Evolutionary conservation across 2,329 filamentous ascomycete genomes (phyloP).

Genomic region (Keithomyces neogunnii): DNA sequence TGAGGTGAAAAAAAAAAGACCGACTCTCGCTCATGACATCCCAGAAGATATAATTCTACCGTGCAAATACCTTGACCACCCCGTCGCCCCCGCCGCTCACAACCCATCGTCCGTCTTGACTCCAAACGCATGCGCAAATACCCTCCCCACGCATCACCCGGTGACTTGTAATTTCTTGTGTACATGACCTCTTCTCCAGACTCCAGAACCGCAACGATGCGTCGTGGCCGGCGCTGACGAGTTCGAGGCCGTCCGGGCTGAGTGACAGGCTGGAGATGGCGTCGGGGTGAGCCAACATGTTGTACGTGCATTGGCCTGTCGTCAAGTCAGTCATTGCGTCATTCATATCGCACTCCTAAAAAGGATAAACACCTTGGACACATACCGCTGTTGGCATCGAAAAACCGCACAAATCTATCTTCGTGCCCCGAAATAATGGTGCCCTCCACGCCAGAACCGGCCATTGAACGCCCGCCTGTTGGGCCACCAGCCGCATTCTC

Average conservation of each 20-base stretch:
- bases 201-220: conserved; percentile 96
- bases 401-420: conserved; percentile 92
- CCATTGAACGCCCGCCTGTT: conserved; percentile 58
- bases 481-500: conserved; percentile 61
- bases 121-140: conserved; percentile 92
- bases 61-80: conserved; percentile 83
- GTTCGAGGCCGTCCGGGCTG: conserved; percentile 86
- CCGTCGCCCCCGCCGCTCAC: conserved; percentile 93
- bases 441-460: conserved; percentile 76
- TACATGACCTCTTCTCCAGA: conserved; percentile 88
- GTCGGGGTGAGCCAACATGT: conserved; percentile 92
- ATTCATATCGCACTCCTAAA: neutral
- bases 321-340: neutral
- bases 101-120: conserved; percentile 87
- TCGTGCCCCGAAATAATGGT: conserved; percentile 95
- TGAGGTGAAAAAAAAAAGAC: neutral
- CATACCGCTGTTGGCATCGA: conserved; percentile 97
- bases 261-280: conserved; percentile 87
- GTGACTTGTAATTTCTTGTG: conserved; percentile 89
- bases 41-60: conserved; percentile 24
- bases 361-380: conserved; percentile 14
- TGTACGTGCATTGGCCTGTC: conserved; percentile 97
- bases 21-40: neutral
- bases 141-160: conserved; percentile 93
- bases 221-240: conserved; percentile 93